A percentile compares a stretch with the other conserved stretches of the same genome.
Conservation (phyloP, 768 basidiomycete genomes). For the Mrakia blollopis region DNA sequence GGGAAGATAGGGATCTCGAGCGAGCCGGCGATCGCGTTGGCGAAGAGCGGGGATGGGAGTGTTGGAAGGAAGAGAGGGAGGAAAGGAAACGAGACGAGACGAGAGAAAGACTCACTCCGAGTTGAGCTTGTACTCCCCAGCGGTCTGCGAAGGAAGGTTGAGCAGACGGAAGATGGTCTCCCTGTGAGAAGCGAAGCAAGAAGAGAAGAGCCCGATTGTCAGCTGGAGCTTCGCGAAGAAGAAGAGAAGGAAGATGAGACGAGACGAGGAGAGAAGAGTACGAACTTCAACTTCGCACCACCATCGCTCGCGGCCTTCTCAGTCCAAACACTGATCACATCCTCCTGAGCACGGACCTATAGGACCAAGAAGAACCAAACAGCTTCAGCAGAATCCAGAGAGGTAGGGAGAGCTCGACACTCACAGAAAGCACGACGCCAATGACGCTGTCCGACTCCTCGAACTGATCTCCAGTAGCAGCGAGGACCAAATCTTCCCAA, state of each 20-base stretch:
- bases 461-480: constrained; percentile 85
- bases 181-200: constrained; percentile 46
- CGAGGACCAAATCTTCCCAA: constrained; percentile 77
- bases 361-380: background rate
- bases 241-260: background rate
- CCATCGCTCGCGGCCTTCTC: constrained; percentile 50
- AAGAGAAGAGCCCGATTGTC: background rate
- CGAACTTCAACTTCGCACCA: background rate
- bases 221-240: background rate
- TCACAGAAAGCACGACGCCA: constrained; percentile 69
- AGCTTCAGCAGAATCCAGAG: background rate
- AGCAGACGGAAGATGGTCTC: constrained; percentile 74
- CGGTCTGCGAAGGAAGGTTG: constrained; percentile 66
- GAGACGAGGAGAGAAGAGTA: background rate
- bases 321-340: constrained; percentile 90
- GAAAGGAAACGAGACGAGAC: no score
- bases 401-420: background rate
- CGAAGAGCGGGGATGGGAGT: background rate
- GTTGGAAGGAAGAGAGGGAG: background rate
- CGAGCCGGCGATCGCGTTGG: no score
- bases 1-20: no score
- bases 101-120: constrained; percentile 21
- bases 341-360: constrained; percentile 86
- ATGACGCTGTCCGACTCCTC: constrained; percentile 62
- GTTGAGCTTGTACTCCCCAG: constrained; percentile 93